These are phyloP conservation scores for Pseudodiploospora longispora DNA, from an alignment of 2,329 filamentous ascomycete species.

Conservation along the genomic window DNA sequence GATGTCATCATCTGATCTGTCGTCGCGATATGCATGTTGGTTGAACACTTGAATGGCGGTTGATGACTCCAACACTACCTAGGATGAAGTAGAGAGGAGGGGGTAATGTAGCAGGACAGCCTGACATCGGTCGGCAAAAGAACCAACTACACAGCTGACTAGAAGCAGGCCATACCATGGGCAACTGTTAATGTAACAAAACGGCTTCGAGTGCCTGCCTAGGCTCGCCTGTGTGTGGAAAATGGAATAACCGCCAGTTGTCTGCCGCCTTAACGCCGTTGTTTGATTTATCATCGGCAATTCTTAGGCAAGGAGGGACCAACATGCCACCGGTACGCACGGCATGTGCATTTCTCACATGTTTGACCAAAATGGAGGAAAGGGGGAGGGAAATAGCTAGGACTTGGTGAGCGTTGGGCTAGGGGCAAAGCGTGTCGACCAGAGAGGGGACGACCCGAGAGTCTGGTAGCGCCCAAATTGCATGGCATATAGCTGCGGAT, in stretches of 20 bases:
- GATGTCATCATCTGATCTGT: too few relatives aligned
- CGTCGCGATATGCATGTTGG: too few relatives aligned
- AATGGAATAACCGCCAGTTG: slow-evolving; percentile 10
- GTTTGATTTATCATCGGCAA: slow-evolving; percentile 7
- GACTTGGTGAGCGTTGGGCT: not conserved
- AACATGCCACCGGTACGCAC: not conserved
- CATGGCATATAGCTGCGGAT: slow-evolving; percentile 7
- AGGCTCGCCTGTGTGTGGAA: too few relatives aligned
- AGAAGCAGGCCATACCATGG: too few relatives aligned
- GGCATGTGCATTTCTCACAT: not conserved
- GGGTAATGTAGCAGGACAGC: too few relatives aligned
- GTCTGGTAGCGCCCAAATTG: slow-evolving; percentile 23
- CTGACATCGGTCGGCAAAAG: too few relatives aligned
- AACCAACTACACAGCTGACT: too few relatives aligned
- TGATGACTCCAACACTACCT: too few relatives aligned
- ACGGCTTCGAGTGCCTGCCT: too few relatives aligned
- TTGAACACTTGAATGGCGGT: too few relatives aligned
- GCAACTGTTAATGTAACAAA: too few relatives aligned
- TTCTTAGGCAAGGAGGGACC: not conserved
- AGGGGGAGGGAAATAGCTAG: not conserved
- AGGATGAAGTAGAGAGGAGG: too few relatives aligned
- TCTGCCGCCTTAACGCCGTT: slow-evolving; percentile 13
- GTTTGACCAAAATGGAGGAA: not conserved
- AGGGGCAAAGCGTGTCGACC: not conserved
- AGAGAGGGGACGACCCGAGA: slow-evolving; percentile 15